Evolutionary conservation across 2,329 filamentous ascomycete species (phyloP).

Genomic region (Monilinia fructicola): DNA sequence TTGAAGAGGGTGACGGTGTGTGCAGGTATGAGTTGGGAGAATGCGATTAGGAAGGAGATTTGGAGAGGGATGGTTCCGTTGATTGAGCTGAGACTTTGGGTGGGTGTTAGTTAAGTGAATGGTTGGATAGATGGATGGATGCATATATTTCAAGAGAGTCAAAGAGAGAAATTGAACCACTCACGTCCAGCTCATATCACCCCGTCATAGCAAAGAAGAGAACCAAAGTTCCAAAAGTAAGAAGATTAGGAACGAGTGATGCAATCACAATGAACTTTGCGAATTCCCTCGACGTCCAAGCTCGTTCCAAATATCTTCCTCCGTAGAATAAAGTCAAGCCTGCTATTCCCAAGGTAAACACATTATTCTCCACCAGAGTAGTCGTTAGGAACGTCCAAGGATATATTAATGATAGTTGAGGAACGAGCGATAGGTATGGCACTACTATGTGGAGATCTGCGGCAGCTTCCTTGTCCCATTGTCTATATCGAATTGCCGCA

Average conservation of each 20-base stretch:
- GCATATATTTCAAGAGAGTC: slow-evolving; percentile 32
- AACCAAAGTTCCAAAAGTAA: slow-evolving; percentile 72
- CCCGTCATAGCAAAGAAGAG: slow-evolving; percentile 70
- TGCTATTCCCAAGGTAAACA: slow-evolving; percentile 80
- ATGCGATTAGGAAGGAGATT: slow-evolving; percentile 90
- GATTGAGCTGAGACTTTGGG: slow-evolving; percentile 71
- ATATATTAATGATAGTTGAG: slow-evolving; percentile 78
- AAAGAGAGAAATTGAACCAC: slow-evolving; percentile 41
- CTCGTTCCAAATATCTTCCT: slow-evolving; percentile 90
- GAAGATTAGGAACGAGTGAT: slow-evolving; percentile 74
- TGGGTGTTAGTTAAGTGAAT: slow-evolving; percentile 26
- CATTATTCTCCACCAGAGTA: slow-evolving; percentile 87
- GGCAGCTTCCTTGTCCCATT: slow-evolving; percentile 59
- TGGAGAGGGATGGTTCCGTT: slow-evolving; percentile 87
- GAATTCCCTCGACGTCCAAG: slow-evolving; percentile 90
- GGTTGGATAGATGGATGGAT: slow-evolving; percentile 34
- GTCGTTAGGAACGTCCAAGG: slow-evolving; percentile 91
- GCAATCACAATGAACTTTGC: slow-evolving; percentile 83
- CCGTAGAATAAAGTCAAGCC: slow-evolving; percentile 83
- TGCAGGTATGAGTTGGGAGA: slow-evolving; percentile 95
- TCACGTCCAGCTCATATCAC: slow-evolving; percentile 68
- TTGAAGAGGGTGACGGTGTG: slow-evolving; percentile 95
- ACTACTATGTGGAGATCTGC: slow-evolving; percentile 62
- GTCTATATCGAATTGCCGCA: slow-evolving; percentile 70
- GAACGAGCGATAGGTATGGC: slow-evolving; percentile 85